A percentile compares a stretch with the other conserved stretches of the same genome.
Evolutionary conservation across 495 filamentous ascomycete species (phyloP).

Genomic region (Penicillium riverlandense): DNA sequence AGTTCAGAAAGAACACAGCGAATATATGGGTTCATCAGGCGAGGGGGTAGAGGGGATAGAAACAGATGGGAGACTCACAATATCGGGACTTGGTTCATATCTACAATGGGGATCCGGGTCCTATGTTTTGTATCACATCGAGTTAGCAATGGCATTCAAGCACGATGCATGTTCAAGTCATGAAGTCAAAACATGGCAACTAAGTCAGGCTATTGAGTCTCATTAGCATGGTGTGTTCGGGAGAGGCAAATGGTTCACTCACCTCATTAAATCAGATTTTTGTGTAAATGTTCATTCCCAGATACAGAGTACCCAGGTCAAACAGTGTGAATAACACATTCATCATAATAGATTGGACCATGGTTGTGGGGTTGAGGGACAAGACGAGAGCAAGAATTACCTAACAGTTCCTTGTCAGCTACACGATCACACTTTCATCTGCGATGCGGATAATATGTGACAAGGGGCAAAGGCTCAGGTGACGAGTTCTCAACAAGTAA

Average conservation of each 20-base stretch:
- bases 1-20: slow-evolving; percentile 75
- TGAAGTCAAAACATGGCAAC: slow-evolving; percentile 31
- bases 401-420: slow-evolving; percentile 18
- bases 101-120: slow-evolving; percentile 2
- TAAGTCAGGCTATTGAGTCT: slow-evolving; percentile 33
- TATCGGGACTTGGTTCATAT: slow-evolving; percentile 1
- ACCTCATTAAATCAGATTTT: slow-evolving; percentile 99
- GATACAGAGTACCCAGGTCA: slow-evolving; percentile 57
- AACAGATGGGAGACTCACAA: slow-evolving; percentile 18
- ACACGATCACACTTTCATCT: slow-evolving; percentile 3
- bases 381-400: slow-evolving; percentile 19
- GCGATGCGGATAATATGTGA: slow-evolving; percentile 4
- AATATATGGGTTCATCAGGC: slow-evolving; percentile 66
- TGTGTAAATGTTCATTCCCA: slow-evolving; percentile 75
- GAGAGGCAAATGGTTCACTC: slow-evolving; percentile 18
- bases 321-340: slow-evolving; percentile 96
- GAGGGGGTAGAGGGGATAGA: slow-evolving; percentile 5
- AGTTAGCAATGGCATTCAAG: slow-evolving; percentile 27
- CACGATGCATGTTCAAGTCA: slow-evolving; percentile 18
- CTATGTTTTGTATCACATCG: slow-evolving; percentile 17
- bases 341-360: slow-evolving; percentile 56
- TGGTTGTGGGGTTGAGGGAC: slow-evolving; percentile 16
- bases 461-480: slow-evolving; percentile 59
- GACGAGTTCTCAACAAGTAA: slow-evolving; percentile 98
- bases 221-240: too few relatives aligned